phyloP scores from a whole-genome alignment of 73 alveolate genomes.

The Paramecium caudatum region DNA sequence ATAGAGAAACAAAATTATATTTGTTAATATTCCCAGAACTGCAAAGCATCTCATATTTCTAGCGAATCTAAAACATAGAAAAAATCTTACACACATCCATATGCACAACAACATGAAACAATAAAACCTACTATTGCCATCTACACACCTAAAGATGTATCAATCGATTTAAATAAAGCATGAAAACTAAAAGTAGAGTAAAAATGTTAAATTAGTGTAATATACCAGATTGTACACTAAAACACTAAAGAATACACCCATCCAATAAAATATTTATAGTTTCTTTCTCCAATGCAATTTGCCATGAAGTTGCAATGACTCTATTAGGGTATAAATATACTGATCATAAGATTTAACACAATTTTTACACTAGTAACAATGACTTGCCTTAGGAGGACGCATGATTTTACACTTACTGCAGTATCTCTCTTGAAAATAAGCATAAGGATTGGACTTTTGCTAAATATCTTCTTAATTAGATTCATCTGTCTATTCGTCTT shows the following conservation, averaged over 20 bases:
- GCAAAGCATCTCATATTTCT: too few relatives aligned
- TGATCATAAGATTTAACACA: slow-evolving; percentile 95
- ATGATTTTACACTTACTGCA: slow-evolving; percentile 90
- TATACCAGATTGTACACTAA: slow-evolving; percentile 25
- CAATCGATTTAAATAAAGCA: background rate
- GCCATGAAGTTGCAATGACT: slow-evolving; percentile 93
- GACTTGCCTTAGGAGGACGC: slow-evolving; percentile 95
- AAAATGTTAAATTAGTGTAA: background rate
- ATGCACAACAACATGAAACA: background rate
- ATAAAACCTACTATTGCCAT: background rate
- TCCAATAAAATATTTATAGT: slow-evolving; percentile 87
- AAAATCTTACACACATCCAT: background rate
- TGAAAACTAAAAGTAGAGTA: background rate
- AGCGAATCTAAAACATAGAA: background rate
- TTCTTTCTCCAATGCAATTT: slow-evolving; percentile 96
- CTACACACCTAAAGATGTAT: background rate
- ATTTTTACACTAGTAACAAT: slow-evolving; percentile 93
- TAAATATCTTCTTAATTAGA: background rate
- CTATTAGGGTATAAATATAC: background rate
- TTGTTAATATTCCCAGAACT: too few relatives aligned
- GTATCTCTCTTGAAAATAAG: slow-evolving; percentile 81
- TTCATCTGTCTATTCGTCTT: background rate
- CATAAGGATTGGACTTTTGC: background rate
- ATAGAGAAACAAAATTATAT: too few relatives aligned
- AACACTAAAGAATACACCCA: slow-evolving; percentile 18